Evolutionary conservation across 805 yeast genomes (phyloP).

Genomic region (Torulaspora quercuum): DNA sequence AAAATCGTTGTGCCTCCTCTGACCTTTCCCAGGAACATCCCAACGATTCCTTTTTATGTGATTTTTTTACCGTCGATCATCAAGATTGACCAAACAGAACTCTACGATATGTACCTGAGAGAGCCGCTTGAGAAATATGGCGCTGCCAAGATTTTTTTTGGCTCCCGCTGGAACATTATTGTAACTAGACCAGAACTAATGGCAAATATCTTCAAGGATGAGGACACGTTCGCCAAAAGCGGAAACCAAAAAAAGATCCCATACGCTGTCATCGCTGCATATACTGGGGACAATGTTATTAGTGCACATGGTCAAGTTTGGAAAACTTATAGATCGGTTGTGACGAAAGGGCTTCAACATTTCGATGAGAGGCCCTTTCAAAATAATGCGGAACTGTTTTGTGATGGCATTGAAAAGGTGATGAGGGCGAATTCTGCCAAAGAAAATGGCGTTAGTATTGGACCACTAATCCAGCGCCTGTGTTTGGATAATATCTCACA

Average conservation of each 20-base stretch:
- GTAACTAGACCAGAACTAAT: conserved; percentile 49
- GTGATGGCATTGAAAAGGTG: conserved; percentile 26
- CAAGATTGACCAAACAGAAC: conserved; percentile 46
- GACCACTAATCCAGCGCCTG: conserved; percentile 46
- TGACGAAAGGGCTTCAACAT: conserved; percentile 49
- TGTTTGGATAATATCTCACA: conserved; percentile 50
- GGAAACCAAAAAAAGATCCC: conserved; percentile 61
- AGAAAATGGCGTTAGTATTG: conserved; percentile 23
- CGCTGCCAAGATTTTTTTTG: conserved; percentile 58
- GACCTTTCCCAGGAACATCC: conserved; percentile 51
- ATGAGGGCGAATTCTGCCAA: conserved; percentile 3
- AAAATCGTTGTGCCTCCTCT: conserved; percentile 43
- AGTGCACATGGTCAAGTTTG: conserved; percentile 55
- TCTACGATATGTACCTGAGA: conserved; percentile 43
- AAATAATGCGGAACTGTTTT: conserved; percentile 39
- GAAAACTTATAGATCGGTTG: conserved; percentile 45
- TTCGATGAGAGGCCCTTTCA: conserved; percentile 42
- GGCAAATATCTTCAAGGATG: conserved; percentile 46
- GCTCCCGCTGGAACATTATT: conserved; percentile 58
- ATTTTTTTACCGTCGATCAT: conserved; percentile 46
- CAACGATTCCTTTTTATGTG: conserved; percentile 61
- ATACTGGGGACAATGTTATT: conserved; percentile 59
- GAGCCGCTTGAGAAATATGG: conserved; percentile 49
- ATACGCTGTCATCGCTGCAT: conserved; percentile 48
- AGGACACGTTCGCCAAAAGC: conserved; percentile 51